These are phyloP conservation scores for Ulvella scutata DNA, from an alignment of 139 green algal species.

Conservation along the genomic window DNA sequence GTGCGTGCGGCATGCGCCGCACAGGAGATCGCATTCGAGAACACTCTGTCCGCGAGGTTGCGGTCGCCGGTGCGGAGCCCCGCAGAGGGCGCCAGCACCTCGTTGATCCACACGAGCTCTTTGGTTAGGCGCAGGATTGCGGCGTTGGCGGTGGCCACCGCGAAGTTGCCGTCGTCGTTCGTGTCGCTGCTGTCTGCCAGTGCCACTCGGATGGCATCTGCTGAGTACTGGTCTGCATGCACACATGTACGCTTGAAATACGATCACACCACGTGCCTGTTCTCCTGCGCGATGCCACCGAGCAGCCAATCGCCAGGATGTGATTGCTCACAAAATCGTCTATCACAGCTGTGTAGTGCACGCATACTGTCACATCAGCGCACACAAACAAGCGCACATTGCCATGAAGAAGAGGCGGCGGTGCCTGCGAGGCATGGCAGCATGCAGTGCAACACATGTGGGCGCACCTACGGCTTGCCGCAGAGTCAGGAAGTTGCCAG, in stretches of 20 bases:
- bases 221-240: slow-evolving; percentile 64
- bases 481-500: slow-evolving; percentile 90
- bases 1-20: neutral
- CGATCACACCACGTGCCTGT: neutral
- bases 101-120: slow-evolving; percentile 87
- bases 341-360: too few species aligned
- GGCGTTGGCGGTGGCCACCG: slow-evolving; percentile 75
- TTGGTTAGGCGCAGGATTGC: slow-evolving; percentile 84
- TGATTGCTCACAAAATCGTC: too few species aligned
- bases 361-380: too few species aligned
- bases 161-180: slow-evolving; percentile 98
- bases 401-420: too few species aligned
- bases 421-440: too few species aligned
- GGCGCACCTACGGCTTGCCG: neutral
- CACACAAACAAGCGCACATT: too few species aligned
- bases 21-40: slow-evolving; percentile 77
- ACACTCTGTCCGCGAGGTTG: slow-evolving; percentile 69
- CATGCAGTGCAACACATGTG: neutral
- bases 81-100: slow-evolving; percentile 37
- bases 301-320: too few species aligned
- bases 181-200: slow-evolving; percentile 90
- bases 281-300: too few species aligned
- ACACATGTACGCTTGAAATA: slow-evolving; percentile 7
- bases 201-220: slow-evolving; percentile 86
- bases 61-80: neutral